Evolutionary conservation across 345 rosid genomes (phyloP).

Genomic region (Eucalyptus curtisii): DNA sequence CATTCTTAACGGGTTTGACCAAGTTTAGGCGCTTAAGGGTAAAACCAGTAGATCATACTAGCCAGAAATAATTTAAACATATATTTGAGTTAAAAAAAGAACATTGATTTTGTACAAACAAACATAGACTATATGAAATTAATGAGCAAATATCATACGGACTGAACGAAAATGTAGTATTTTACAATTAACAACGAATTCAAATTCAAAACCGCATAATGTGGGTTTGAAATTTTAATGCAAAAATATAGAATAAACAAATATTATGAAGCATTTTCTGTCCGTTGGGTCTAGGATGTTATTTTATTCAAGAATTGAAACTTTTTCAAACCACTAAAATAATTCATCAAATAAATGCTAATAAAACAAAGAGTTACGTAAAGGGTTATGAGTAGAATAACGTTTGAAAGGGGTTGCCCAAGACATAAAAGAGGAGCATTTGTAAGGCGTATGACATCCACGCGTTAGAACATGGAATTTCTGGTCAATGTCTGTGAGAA

Average conservation of each 20-base stretch:
- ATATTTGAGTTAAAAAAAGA: not conserved
- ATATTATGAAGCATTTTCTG: not conserved
- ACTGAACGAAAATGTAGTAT: not conserved
- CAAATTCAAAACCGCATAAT: not conserved
- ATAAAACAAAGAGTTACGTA: no score
- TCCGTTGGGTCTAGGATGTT: no score
- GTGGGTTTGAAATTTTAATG: not conserved
- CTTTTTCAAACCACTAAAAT: no score
- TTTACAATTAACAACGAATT: no score
- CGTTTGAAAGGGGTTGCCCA: no score
- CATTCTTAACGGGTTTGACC: not conserved
- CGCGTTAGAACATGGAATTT: not conserved
- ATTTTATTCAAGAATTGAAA: no score
- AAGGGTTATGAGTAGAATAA: no score
- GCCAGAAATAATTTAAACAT: not conserved
- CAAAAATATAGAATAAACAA: not conserved
- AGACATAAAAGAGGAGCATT: not conserved
- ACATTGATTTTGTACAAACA: not conserved
- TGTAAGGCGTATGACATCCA: not conserved
- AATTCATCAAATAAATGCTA: no score
- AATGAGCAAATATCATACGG: not conserved
- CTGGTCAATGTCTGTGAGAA: not conserved
- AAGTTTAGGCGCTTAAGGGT: not conserved
- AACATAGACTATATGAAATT: not conserved
- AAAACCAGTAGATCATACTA: not conserved